Evolutionary conservation across 2,329 filamentous ascomycete genomes (phyloP).

Genomic region (Colletotrichum simmondsii): DNA sequence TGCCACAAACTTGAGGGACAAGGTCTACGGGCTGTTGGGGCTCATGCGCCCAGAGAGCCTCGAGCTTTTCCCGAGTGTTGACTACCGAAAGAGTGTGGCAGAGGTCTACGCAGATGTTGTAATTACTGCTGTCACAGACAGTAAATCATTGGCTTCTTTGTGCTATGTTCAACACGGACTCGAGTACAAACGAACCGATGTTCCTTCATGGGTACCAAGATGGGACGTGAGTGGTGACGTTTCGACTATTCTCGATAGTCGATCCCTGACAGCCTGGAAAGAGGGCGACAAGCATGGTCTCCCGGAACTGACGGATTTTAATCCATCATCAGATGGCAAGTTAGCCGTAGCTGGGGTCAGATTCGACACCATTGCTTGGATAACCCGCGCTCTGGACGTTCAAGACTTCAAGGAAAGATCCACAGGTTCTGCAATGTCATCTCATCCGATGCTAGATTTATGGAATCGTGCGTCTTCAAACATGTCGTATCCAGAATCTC

Average conservation of each 20-base stretch:
- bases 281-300: slow-evolving; percentile 6
- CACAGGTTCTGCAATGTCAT: not conserved
- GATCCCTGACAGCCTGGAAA: not conserved
- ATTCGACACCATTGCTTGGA: slow-evolving; percentile 13
- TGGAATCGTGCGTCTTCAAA: slow-evolving; percentile 10
- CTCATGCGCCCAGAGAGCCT: not conserved
- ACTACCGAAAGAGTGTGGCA: not conserved
- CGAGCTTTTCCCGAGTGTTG: not conserved
- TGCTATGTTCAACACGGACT: not conserved
- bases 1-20: slow-evolving; percentile 12
- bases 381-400: not conserved
- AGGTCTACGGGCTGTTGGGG: slow-evolving; percentile 17
- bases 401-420: slow-evolving; percentile 6
- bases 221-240: slow-evolving; percentile 7
- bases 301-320: not conserved
- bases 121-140: not conserved
- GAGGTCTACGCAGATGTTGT: slow-evolving; percentile 5
- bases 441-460: not conserved
- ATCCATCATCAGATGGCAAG: not conserved
- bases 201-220: slow-evolving; percentile 8
- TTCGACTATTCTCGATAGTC: not conserved
- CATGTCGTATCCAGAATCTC: not conserved
- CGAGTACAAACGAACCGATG: not conserved
- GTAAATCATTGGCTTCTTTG: not conserved
- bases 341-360: slow-evolving; percentile 7